Evolutionary conservation across 2,329 filamentous ascomycete species (phyloP), one percentile per base, ranked within the genome.

Genomic region (Aspergillus pseudoterreus): DNA sequence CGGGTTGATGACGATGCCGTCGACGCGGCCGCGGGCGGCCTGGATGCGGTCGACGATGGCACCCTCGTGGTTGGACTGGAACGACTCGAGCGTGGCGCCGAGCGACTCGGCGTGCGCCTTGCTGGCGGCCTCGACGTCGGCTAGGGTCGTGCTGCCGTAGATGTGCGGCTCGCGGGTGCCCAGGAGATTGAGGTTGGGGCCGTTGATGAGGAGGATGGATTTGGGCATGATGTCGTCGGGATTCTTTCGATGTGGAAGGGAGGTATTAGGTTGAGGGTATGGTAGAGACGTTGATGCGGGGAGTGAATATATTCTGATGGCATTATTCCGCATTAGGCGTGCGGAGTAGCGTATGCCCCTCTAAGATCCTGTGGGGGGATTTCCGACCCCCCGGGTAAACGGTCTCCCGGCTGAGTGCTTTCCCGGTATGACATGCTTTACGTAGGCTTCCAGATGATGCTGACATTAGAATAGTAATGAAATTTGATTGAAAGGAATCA

Each of bases 181-280:
- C 27, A 92, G 80, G 45, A 92, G 84, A 72, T 91, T 91, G 61
- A 92, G 84, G 69, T 92, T 92, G 30, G 87, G 87, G n/a, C 88
- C 87, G 70, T 90, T 90, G 75, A 91, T 83, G 58, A 90, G 77
- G 60, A 90, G 83, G 64, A 90, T 83, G 45, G 67, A 66, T 58
- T 68, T 69, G 33, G 51, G 56, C 66, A 69, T 69, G 35, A 4
- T 38, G 35, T 4, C 11, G 12, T 8, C 14, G 35, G 11, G 35
- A 12, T 35, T 33, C 45, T 17, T 47, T 30, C 8, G 27, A 30
- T 11, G 27, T 30, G 10, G 27, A 30, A 10, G 8, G 27, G 6
- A 30, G 10, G 22, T 22, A 22, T 22, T 22, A 22, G 6, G 22
- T 22, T 22, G 22, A 22, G 22, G 22, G 6, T 38, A 21, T 3